Evolutionary conservation across 2,329 filamentous ascomycete genomes (phyloP), one percentile per base, ranked within the genome.

Genomic region (Orbilia quercus): DNA sequence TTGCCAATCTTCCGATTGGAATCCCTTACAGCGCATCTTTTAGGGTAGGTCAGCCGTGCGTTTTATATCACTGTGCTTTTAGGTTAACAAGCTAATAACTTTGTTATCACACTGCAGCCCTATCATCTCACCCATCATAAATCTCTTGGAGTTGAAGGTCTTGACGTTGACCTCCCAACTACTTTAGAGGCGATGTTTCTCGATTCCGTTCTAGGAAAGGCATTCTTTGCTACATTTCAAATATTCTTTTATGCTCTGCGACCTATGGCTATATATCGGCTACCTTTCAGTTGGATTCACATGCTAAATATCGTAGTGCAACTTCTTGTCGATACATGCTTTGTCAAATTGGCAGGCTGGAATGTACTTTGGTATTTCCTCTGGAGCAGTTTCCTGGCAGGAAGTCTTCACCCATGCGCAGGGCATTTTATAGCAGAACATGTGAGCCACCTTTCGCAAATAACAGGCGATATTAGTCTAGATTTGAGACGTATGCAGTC

Each of bases 91-190:
- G 44, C 16, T 12, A 34, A 38, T 7, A 16, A 23, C 22, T 23
- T 6, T 20, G 22, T 34, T 36, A 55, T 28, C 16, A 16, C 36
- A 51, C n/a, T 20, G 57, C 76, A 92, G 86, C 95, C 95, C 2
- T 99, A 99, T 84, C 95, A 99, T 80, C 88, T 99, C 42, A 99
- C 95, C 1, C 95, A 99, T 83, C 95, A 99, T 87, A 99, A 99
- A 84, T 96, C 93, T 38, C 90, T 99, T 58, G 95, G 95, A 74
- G 94, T 99, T 55, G 91, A 96, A 78, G 95, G 95, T 65, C 87
- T 99, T 45, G 95, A 99, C 81, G 96, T 94, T 47, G 95, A 99
- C 80, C 89, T 99, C 25, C 95, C 95, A 22, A 98, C 95, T 16
- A 88, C 91, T 53, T 82, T 97, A 55, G 95, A 99, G 83, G 94